phyloP scores from a whole-genome alignment of 2,329 filamentous ascomycete species.

The Pseudocercospora pini-densiflorae region DNA sequence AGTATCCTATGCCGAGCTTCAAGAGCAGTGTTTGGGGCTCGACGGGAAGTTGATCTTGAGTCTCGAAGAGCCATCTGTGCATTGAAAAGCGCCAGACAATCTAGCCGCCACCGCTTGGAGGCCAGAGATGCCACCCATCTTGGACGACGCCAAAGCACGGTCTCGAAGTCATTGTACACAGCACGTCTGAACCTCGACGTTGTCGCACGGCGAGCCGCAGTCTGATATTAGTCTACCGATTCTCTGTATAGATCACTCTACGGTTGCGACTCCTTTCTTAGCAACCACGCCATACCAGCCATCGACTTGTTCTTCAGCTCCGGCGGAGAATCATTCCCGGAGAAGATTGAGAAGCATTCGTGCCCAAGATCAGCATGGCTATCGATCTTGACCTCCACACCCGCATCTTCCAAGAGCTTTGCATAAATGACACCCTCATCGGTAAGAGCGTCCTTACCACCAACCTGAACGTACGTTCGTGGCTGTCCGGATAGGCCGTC shows the following conservation, averaged over 20 bases:
- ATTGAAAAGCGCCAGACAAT: too few species aligned
- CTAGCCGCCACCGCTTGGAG: too few species aligned
- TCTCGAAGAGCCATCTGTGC: too few species aligned
- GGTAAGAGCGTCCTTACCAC: slow-evolving; percentile 1
- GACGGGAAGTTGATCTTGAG: too few species aligned
- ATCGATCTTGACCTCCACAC: slow-evolving; percentile 7
- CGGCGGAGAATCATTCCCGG: background rate
- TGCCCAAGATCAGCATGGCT: background rate
- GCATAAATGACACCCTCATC: slow-evolving; percentile 12
- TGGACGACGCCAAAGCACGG: background rate
- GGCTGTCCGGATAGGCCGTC: background rate
- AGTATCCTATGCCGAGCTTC: too few species aligned
- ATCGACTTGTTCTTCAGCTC: slow-evolving; percentile 9
- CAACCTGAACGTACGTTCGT: slow-evolving; percentile 1
- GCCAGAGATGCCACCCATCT: too few species aligned
- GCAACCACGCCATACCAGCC: slow-evolving; percentile 13
- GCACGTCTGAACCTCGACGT: background rate
- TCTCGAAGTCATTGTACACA: background rate
- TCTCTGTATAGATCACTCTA: background rate
- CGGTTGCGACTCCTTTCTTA: background rate
- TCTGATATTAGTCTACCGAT: background rate
- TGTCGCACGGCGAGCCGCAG: background rate
- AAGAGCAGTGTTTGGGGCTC: too few species aligned
- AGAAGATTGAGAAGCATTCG: slow-evolving; percentile 10
- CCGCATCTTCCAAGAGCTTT: slow-evolving; percentile 1